Evolutionary conservation across 2,329 filamentous ascomycete genomes (phyloP).

Genomic region (Exophiala mesophila): DNA sequence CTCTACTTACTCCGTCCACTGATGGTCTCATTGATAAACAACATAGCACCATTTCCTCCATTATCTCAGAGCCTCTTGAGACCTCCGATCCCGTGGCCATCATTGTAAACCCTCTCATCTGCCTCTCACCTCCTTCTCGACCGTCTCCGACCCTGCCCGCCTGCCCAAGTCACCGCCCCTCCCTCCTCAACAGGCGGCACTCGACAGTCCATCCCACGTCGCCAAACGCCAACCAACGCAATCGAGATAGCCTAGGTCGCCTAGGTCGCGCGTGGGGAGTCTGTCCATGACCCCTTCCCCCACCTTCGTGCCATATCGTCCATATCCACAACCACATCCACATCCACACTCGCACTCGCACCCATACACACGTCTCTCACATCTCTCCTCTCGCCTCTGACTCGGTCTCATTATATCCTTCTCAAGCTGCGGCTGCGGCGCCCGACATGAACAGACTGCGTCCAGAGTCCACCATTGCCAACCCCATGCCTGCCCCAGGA

Average conservation of each 20-base stretch:
- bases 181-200: not conserved
- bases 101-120: not conserved
- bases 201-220: not conserved
- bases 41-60: slow-evolving; percentile 7
- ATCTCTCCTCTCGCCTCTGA: not conserved
- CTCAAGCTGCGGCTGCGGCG: too few species aligned
- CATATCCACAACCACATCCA: too few species aligned
- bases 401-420: too few species aligned
- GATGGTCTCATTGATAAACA: slow-evolving; percentile 18
- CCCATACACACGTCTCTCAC: slow-evolving; percentile 8
- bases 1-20: too few species aligned
- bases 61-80: too few species aligned
- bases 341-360: not conserved
- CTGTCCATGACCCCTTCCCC: slow-evolving; percentile 3
- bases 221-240: not conserved
- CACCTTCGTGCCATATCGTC: too few species aligned
- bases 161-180: not conserved
- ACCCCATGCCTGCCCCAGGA: slow-evolving; percentile 7
- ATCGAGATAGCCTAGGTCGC: not conserved
- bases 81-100: too few species aligned
- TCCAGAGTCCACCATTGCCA: slow-evolving; percentile 12
- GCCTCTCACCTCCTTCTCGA: not conserved
- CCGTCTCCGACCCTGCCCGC: not conserved
- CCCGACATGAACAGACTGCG: slow-evolving; percentile 12
- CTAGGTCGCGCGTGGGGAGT: too few species aligned